Conservation (phyloP, 768 basidiomycete species). For the Floccularia luteovirens region DNA sequence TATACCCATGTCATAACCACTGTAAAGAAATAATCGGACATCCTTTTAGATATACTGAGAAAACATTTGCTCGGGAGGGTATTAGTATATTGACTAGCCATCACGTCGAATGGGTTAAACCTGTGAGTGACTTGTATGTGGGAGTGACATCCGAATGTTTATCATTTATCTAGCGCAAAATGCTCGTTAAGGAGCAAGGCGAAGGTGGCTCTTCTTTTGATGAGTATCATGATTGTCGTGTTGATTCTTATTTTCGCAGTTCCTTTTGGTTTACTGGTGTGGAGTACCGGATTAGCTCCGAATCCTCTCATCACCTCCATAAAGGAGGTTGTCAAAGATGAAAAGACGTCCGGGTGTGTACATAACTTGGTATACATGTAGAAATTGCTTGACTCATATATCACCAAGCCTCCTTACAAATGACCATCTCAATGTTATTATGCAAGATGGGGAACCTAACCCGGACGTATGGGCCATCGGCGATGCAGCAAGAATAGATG, state of each 20-base stretch:
- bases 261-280: slow-evolving; percentile 76
- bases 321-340: slow-evolving; percentile 51
- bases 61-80: slow-evolving; percentile 67
- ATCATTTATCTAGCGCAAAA: slow-evolving; percentile 44
- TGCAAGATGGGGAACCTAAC: slow-evolving; percentile 43
- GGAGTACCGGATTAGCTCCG: slow-evolving; percentile 81
- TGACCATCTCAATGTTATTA: slow-evolving; percentile 54
- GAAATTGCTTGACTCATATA: slow-evolving; percentile 1
- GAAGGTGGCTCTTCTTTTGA: slow-evolving; percentile 35
- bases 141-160: too few relatives aligned
- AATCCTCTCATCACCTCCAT: slow-evolving; percentile 71
- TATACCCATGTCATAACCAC: slow-evolving; percentile 8
- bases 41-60: slow-evolving; percentile 49
- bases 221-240: background rate
- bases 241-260: slow-evolving; percentile 30
- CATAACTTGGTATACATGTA: background rate
- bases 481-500: slow-evolving; percentile 60
- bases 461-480: slow-evolving; percentile 78
- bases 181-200: slow-evolving; percentile 66
- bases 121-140: slow-evolving; percentile 23
- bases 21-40: background rate
- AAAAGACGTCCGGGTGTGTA: slow-evolving; percentile 44
- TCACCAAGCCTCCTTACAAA: slow-evolving; percentile 39
- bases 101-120: slow-evolving; percentile 64
- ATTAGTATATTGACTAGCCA: slow-evolving; percentile 66